Conservation (phyloP, 1,284 basidiomycete genomes). For the Pseudozyma sp. region DNA sequence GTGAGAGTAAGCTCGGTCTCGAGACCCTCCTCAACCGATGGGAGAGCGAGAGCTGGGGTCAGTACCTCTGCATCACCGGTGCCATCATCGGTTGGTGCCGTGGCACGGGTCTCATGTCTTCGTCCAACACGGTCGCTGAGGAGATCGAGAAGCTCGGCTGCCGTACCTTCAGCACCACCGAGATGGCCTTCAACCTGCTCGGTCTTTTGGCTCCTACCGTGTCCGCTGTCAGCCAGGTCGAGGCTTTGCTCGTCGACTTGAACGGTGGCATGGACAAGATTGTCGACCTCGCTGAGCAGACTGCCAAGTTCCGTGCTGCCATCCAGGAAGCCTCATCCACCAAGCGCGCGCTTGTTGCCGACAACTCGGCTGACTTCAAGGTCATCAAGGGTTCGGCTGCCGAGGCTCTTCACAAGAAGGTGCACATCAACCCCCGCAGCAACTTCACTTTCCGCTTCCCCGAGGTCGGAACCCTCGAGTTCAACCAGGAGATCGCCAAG, state of each 20-base stretch:
- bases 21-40: constrained; percentile 98
- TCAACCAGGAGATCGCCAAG: constrained; percentile 75
- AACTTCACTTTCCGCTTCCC: constrained; percentile 98
- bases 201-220: constrained; percentile 97
- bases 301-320: constrained; percentile 77
- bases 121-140: constrained; percentile 93
- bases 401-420: constrained; percentile 90
- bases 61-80: constrained; percentile 96
- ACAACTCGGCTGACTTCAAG: constrained; percentile 95
- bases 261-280: constrained; percentile 77
- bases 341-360: constrained; percentile 89
- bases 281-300: constrained; percentile 61
- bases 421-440: constrained; percentile 92
- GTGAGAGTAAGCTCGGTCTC: constrained; percentile 96
- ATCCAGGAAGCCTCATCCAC: constrained; percentile 85
- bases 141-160: constrained; percentile 93
- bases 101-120: constrained; percentile 96
- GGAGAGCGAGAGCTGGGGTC: constrained; percentile 94
- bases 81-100: constrained; percentile 90
- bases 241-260: constrained; percentile 94
- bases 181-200: constrained; percentile 99
- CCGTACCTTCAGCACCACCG: constrained; percentile 97
- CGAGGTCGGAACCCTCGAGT: constrained; percentile 74
- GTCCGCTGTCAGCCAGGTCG: constrained; percentile 99
- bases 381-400: constrained; percentile 89